These are phyloP conservation scores for Fonsecaea multimorphosa DNA, from an alignment of 2,329 filamentous ascomycete genomes.

Conservation along the genomic window DNA sequence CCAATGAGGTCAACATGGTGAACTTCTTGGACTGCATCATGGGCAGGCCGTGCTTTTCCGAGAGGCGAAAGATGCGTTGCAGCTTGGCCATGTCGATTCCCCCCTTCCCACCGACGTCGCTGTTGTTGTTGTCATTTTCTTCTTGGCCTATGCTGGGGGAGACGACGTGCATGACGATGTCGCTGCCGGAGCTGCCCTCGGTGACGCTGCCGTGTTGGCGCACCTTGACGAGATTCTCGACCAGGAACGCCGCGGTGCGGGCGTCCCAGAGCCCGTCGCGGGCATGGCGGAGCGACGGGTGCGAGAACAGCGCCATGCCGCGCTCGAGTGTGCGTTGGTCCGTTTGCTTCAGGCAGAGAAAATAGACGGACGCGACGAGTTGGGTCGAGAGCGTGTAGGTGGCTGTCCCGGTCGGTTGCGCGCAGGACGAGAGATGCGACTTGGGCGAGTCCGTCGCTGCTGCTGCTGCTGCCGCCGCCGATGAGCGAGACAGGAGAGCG, in stretches of 20 bases:
- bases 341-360: slow-evolving; percentile 39
- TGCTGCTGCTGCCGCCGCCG: neutral
- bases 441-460: too few species aligned
- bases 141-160: too few species aligned
- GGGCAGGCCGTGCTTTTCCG: slow-evolving; percentile 3
- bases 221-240: slow-evolving; percentile 25
- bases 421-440: neutral
- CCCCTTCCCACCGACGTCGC: too few species aligned
- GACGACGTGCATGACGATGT: slow-evolving; percentile 8
- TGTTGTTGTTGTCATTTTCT: too few species aligned
- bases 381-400: slow-evolving; percentile 40
- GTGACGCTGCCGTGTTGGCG: slow-evolving; percentile 15
- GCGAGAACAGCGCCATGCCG: slow-evolving; percentile 35
- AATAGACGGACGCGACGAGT: slow-evolving; percentile 39
- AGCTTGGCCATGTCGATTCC: too few species aligned
- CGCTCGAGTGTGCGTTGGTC: slow-evolving; percentile 23
- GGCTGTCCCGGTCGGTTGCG: neutral
- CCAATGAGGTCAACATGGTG: slow-evolving; percentile 5
- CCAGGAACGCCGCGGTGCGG: slow-evolving; percentile 28
- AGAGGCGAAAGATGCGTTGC: neutral
- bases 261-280: slow-evolving; percentile 41
- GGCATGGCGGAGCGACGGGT: slow-evolving; percentile 25
- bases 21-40: slow-evolving; percentile 21
- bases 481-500: slow-evolving; percentile 1
- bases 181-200: slow-evolving; percentile 26